A percentile compares a stretch with the other conserved stretches of the same genome.
These are phyloP conservation scores for Chaetomium fimeti DNA, from an alignment of 495 filamentous ascomycete genomes.

Conservation along the genomic window DNA sequence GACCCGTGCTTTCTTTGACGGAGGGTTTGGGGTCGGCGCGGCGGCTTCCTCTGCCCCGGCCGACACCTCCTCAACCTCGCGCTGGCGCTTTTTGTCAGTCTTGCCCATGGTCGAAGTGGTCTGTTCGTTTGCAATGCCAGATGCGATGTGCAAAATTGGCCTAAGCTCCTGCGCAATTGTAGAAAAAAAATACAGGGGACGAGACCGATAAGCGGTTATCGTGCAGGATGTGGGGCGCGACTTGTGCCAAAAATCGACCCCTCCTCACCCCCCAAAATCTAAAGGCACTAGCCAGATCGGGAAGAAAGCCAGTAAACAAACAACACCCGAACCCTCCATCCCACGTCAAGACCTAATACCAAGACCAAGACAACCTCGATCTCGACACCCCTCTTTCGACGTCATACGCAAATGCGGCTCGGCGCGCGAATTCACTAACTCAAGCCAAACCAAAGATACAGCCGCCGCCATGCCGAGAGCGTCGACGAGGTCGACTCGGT, in stretches of 20 bases:
- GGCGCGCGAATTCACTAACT: not conserved
- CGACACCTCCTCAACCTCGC: conserved; percentile 27
- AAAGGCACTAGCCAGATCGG: conserved; percentile 26
- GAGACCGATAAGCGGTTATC: conserved; percentile 29
- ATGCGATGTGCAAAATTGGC: not conserved
- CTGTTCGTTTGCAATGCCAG: not conserved
- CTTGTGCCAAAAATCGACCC: conserved; percentile 11
- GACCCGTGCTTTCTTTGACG: conserved; percentile 46
- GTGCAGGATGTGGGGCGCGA: conserved; percentile 15
- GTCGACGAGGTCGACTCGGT: conserved; percentile 59
- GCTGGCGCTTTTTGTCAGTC: conserved; percentile 39
- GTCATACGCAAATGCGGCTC: conserved; percentile 4
- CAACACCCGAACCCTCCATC: conserved; percentile 17
- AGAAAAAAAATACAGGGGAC: conserved; percentile 25
- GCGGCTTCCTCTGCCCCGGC: conserved; percentile 15
- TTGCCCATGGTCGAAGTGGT: conserved; percentile 35
- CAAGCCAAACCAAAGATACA: conserved; percentile 12
- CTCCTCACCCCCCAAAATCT: conserved; percentile 27
- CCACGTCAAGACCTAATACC: not conserved
- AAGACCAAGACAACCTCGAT: conserved; percentile 2
- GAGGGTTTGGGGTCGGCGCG: conserved; percentile 31
- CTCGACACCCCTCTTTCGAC: not conserved
- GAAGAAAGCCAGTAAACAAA: conserved; percentile 30
- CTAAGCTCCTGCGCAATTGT: conserved; percentile 21
- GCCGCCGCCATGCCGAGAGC: conserved; percentile 28